Conservation (phyloP, 2,329 filamentous ascomycete species). For the Sclerotinia sclerotiorum region DNA sequence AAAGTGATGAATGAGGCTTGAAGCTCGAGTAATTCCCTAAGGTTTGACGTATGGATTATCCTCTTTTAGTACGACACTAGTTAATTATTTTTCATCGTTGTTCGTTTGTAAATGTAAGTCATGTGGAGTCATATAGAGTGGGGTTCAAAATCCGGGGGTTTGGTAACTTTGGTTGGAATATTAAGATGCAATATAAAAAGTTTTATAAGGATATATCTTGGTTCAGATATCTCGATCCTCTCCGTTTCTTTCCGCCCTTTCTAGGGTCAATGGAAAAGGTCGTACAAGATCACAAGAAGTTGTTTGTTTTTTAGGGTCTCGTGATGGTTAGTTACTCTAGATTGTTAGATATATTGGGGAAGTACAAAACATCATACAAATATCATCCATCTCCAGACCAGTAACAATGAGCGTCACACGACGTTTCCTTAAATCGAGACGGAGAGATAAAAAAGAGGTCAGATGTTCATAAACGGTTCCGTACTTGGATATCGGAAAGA, state of each 20-base stretch:
- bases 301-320: background rate
- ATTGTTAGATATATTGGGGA: slow-evolving; percentile 1
- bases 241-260: too few species aligned
- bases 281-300: background rate
- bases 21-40: slow-evolving; percentile 4
- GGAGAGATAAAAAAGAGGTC: slow-evolving; percentile 19
- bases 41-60: background rate
- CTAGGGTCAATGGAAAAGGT: background rate
- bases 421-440: slow-evolving; percentile 5
- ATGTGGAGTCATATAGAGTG: slow-evolving; percentile 10
- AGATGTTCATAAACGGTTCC: slow-evolving; percentile 24
- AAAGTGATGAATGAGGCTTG: background rate
- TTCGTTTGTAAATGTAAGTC: slow-evolving; percentile 10
- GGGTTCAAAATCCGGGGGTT: slow-evolving; percentile 20
- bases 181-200: slow-evolving; percentile 11
- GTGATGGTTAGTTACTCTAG: slow-evolving; percentile 3
- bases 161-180: slow-evolving; percentile 9
- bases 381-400: background rate
- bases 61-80: background rate
- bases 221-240: background rate
- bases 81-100: too few species aligned
- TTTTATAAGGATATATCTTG: background rate
- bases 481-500: slow-evolving; percentile 19
- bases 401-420: slow-evolving; percentile 17
- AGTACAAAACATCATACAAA: background rate